These are phyloP conservation scores for Pseudogymnoascus sp. DNA, from an alignment of 2,329 filamentous ascomycete genomes.

Conservation along the genomic window DNA sequence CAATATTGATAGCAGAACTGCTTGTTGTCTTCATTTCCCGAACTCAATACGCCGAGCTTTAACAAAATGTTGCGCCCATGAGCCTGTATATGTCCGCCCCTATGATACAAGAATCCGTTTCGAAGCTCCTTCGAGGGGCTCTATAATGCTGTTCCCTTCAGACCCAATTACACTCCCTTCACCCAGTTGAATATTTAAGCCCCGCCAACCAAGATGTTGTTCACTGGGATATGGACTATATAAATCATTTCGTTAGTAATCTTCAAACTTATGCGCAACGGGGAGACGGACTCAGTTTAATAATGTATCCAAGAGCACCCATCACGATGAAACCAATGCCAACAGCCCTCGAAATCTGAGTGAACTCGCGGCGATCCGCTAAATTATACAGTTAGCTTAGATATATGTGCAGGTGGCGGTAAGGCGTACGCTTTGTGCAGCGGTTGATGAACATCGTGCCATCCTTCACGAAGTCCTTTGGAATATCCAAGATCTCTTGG, in stretches of 20 bases:
- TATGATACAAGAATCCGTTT: slow-evolving; percentile 7
- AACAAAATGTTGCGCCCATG: slow-evolving; percentile 4
- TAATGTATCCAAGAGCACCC: slow-evolving; percentile 44
- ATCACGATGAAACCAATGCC: slow-evolving; percentile 45
- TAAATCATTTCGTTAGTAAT: neutral
- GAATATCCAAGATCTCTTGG: slow-evolving; percentile 49
- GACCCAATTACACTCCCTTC: slow-evolving; percentile 1
- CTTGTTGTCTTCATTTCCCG: slow-evolving; percentile 7
- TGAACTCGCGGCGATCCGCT: slow-evolving; percentile 33
- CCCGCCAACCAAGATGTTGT: slow-evolving; percentile 42
- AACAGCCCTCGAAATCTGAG: slow-evolving; percentile 42
- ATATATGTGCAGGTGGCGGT: neutral
- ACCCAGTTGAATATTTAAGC: slow-evolving; percentile 19
- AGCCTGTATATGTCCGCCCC: slow-evolving; percentile 5
- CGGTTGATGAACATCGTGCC: slow-evolving; percentile 35
- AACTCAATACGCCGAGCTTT: slow-evolving; percentile 7
- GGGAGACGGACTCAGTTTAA: slow-evolving; percentile 37
- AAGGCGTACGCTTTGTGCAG: slow-evolving; percentile 36
- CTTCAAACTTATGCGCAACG: neutral
- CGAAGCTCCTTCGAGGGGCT: slow-evolving; percentile 5
- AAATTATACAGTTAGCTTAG: neutral
- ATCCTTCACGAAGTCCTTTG: slow-evolving; percentile 39
- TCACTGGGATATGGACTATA: slow-evolving; percentile 43
- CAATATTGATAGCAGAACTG: slow-evolving; percentile 7
- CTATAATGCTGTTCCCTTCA: slow-evolving; percentile 4